Base-by-base conservation (phyloP, 2,329 filamentous ascomycete genomes). In the Claviceps sorghi region DNA sequence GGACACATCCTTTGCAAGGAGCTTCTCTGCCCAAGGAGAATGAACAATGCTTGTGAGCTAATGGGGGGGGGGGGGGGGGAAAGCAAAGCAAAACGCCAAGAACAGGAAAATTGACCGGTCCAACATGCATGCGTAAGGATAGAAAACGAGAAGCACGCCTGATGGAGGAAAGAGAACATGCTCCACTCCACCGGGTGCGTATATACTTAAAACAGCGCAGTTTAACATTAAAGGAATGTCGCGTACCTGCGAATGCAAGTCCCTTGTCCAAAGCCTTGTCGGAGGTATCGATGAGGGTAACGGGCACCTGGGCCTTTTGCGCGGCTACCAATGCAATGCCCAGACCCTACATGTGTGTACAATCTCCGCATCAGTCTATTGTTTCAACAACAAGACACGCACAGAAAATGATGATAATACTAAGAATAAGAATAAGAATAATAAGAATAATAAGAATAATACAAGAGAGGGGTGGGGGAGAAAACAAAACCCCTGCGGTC, bases 291-390 rank as follows among this genome's bases (percentile, higher is more conserved):
- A 98, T 79, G 42, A 98, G 68, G 11, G 80, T 89, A 13, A 98
- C 91, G 2, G 88, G 86, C 0, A 98, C 79, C 55, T 82, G 75
- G 44, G 91, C 91, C 66, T 75, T 89, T 58, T 88, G 83, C 44
- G 91, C 88, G 49, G 91, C 93, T 47, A 98, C 91, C 17, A 98
- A 80, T 49, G 93, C 93, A 67, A 98, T 98, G 54, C 93, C 93
- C 45, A 98, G 74, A 54, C 93, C 93, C 91, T 97, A 30, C 40
- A 44, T 43, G 15, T 49, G 15, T 11, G 34, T 50, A 49, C 49
- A 2, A 11, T 32, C 9, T 19, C 19, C 26, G 11, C 34, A 40
- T 52, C 50, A 52, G 51, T 44, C 46, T 40, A 36, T 2, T n/a
- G 15, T 43, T 48, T 49, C 30, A 26, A 50, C 51, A 41, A 48